Percentiles rank a stretch among this genome's conserved stretches.
phyloP scores from a whole-genome alignment of 176 grass and related monocot species.

The Triticum turgidum region DNA sequence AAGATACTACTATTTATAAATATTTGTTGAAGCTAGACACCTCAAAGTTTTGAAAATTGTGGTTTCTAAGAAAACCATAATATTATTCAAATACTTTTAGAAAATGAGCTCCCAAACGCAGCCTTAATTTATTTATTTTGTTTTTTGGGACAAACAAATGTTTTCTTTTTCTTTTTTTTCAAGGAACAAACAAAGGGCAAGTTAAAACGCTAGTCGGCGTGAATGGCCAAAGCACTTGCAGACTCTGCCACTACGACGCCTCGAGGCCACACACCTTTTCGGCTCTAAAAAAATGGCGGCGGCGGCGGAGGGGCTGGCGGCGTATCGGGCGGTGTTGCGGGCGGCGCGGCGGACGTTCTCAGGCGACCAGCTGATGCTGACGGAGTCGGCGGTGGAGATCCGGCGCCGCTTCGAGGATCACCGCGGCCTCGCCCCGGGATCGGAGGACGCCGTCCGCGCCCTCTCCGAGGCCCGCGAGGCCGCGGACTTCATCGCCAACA shows the following conservation, averaged over 20 bases:
- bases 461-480: constrained; percentile 60
- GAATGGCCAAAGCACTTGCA: background rate
- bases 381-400: constrained; percentile 86
- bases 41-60: too few relatives aligned
- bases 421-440: constrained; percentile 46
- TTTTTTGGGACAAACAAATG: too few relatives aligned
- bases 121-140: too few relatives aligned
- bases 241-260: background rate
- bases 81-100: too few relatives aligned
- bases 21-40: too few relatives aligned
- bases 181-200: background rate
- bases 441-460: constrained; percentile 61
- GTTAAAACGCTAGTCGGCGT: background rate
- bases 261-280: background rate
- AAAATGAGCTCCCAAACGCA: too few relatives aligned
- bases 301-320: constrained; percentile 57
- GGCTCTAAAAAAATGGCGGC: constrained; percentile 12
- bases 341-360: constrained; percentile 84
- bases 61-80: too few relatives aligned
- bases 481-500: constrained; percentile 81
- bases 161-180: too few relatives aligned
- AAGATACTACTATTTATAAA: too few relatives aligned
- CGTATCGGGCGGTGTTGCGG: constrained; percentile 75
- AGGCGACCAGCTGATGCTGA: constrained; percentile 76
- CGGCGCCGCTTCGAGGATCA: constrained; percentile 84